Conservation (phyloP, 192 early-diverging fungal species). For the Coemansia sp. region DNA sequence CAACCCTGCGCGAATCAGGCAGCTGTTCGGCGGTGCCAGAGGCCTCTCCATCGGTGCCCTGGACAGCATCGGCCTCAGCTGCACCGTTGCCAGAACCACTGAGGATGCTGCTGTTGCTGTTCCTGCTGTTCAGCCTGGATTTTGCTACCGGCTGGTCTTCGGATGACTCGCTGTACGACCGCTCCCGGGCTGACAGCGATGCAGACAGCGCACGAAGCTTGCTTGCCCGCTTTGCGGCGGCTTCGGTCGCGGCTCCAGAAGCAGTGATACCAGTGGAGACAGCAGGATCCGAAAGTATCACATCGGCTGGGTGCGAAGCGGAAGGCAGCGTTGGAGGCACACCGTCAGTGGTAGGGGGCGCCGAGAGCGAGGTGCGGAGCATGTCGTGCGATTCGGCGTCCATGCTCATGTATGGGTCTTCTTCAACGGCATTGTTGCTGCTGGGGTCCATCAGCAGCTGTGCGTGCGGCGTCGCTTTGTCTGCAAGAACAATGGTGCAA, state of each 20-base stretch:
- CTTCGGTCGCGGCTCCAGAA: neutral
- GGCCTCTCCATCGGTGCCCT: neutral
- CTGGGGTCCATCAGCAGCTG: constrained; percentile 16
- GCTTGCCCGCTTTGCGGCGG: constrained; percentile 6
- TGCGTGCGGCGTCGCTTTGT: constrained; percentile 22
- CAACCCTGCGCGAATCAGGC: constrained; percentile 50
- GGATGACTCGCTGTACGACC: constrained; percentile 1
- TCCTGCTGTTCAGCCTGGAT: neutral
- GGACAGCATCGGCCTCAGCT: neutral
- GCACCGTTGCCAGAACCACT: neutral
- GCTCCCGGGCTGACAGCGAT: constrained; percentile 4
- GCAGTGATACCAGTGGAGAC: neutral
- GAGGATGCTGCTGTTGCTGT: neutral
- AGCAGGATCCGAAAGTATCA: neutral
- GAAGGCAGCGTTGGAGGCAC: constrained; percentile 10
- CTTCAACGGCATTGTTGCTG: constrained; percentile 15
- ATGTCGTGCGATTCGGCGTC: constrained; percentile 29
- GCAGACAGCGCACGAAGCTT: constrained; percentile 10
- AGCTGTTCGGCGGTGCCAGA: constrained; percentile 5
- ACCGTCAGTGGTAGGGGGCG: constrained; percentile 21
- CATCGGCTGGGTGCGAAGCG: neutral
- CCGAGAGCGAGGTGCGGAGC: constrained; percentile 43
- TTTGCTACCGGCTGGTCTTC: neutral
- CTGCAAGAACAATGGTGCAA: constrained; percentile 33
- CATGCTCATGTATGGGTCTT: constrained; percentile 34